These are phyloP conservation scores for Phialemonium atrogriseum DNA, from an alignment of 2,329 filamentous ascomycete genomes.

Conservation along the genomic window DNA sequence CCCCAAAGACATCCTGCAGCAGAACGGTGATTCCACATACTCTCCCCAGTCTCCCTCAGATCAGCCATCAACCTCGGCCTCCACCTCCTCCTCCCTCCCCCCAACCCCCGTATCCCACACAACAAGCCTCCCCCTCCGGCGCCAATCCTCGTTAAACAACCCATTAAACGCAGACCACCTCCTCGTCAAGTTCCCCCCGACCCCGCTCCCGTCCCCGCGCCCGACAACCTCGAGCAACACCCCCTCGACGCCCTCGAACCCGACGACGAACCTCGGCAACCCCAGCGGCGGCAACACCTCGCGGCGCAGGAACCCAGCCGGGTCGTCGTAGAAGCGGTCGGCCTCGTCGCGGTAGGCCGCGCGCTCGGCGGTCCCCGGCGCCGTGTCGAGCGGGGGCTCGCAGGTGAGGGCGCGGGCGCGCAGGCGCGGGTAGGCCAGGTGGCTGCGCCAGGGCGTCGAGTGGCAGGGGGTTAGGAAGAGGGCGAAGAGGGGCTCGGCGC, in stretches of 20 bases:
- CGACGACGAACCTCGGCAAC: slow-evolving; percentile 50
- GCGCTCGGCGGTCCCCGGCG: slow-evolving; percentile 52
- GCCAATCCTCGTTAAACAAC: slow-evolving; percentile 53
- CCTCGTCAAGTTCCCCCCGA: slow-evolving; percentile 33
- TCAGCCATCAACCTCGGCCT: neutral
- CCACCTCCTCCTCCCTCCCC: neutral
- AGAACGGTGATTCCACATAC: no score
- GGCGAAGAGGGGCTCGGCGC: slow-evolving; percentile 50
- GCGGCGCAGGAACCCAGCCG: slow-evolving; percentile 41
- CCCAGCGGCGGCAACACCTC: slow-evolving; percentile 38
- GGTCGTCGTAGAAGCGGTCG: slow-evolving; percentile 76
- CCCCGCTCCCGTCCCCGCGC: slow-evolving; percentile 24
- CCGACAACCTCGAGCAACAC: slow-evolving; percentile 36
- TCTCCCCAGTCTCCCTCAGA: no score
- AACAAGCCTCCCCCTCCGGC: slow-evolving; percentile 46
- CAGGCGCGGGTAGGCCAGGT: slow-evolving; percentile 68
- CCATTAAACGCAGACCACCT: slow-evolving; percentile 54
- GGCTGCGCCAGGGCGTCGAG: slow-evolving; percentile 88
- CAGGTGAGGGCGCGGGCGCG: slow-evolving; percentile 80
- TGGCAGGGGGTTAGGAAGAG: slow-evolving; percentile 95
- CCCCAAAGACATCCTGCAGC: no score
- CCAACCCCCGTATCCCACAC: slow-evolving; percentile 47
- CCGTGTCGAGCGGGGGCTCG: slow-evolving; percentile 71
- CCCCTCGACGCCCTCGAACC: slow-evolving; percentile 49
- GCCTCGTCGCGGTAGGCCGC: slow-evolving; percentile 76